Base-by-base conservation (phyloP, 1,284 basidiomycete species). In the Sporisorium reilianum region DNA sequence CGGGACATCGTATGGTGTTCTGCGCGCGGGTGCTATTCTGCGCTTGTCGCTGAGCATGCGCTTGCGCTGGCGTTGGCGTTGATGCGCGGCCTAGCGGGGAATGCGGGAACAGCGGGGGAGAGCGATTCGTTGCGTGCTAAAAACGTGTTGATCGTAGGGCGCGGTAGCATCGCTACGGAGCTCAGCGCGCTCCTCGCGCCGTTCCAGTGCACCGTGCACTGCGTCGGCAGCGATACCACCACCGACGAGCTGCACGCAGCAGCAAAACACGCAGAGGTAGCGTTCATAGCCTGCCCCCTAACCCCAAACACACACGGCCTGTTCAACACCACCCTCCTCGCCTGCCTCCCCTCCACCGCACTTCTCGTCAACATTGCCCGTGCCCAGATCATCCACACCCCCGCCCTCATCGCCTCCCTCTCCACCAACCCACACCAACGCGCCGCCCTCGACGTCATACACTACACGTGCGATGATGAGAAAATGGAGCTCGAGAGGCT, bases 361-460 rank as follows among this genome's bases (percentile, higher is more conserved):
- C 18, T 70, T 0, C 61, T 79, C 1, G 45, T 81, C 70, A 83
- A 81, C 51, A 53, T 79, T 2, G 72, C 75, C 0, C 64, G 87
- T 64, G 87, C 87, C 3, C 86, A 93, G 1, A 86, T 97, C 18
- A 91, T 98, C 16, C 92, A 97, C 83, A 81, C 77, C 0, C 89
- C 92, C 40, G 94, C 94, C 11, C 88, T 98, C 10, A 90, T 91
- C 3, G 89, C 88, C 67, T 94, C 95, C 0, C 86, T 97, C 45
- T 85, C 87, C 53, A 3, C 88, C 90, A 64, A 88, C 88, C 0
- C 90, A 5, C 16, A 90, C 88, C 91, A 97, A 36, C 95, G 91
- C 88, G 94, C 90, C 23, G 95, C 95, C 0, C 79, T 97, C 8
- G 95, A 98, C 85, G 95, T 97, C 40, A 89, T 97, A 28, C 16